Conservation (phyloP, 148 eudicot genomes). For the Silene latifolia region DNA sequence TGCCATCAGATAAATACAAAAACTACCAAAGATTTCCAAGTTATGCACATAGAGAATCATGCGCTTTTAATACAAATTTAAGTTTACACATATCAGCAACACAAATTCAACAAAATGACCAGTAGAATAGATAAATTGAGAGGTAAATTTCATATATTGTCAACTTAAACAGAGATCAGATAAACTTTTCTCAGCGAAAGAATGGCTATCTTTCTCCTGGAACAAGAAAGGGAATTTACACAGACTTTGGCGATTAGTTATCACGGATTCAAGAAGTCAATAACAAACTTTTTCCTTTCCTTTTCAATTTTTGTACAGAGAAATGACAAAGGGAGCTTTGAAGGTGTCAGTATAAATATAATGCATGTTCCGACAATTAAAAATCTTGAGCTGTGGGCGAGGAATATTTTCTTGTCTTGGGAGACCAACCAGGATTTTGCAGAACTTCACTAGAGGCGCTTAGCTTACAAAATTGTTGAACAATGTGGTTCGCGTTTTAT, state of each 20-base stretch:
- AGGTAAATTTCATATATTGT: not conserved
- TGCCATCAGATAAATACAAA: not conserved
- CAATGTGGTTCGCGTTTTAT: too few species aligned
- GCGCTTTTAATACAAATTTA: not conserved
- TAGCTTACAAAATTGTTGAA: too few species aligned
- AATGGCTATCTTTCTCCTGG: not conserved
- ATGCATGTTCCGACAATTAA: not conserved
- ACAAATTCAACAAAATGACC: not conserved
- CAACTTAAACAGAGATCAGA: not conserved
- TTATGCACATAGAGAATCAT: not conserved
- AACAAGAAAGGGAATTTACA: not conserved
- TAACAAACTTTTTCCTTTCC: not conserved
- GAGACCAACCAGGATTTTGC: not conserved
- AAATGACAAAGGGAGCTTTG: not conserved
- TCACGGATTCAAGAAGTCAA: not conserved
- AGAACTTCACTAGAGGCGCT: too few species aligned
- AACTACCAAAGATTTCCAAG: not conserved
- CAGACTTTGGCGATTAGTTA: not conserved
- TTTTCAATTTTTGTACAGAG: not conserved
- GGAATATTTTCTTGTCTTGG: not conserved
- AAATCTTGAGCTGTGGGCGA: conserved; percentile 1
- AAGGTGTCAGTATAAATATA: not conserved
- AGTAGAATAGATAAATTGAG: not conserved
- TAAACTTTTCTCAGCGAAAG: not conserved
- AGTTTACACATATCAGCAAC: not conserved